These are phyloP conservation scores for Naganishia kalamii DNA, from an alignment of 768 basidiomycete genomes.

Conservation along the genomic window DNA sequence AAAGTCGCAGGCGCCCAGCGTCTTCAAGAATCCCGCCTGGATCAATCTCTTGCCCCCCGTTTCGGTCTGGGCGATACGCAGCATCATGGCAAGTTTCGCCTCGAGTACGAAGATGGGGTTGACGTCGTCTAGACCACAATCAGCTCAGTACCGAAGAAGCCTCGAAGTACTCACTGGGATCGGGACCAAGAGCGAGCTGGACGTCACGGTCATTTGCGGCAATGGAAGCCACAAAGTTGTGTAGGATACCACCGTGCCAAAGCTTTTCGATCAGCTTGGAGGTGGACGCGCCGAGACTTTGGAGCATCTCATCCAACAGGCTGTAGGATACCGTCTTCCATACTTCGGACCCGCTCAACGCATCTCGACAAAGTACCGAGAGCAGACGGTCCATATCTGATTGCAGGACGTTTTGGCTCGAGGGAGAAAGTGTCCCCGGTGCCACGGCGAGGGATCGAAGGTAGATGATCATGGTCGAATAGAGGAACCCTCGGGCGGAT, in stretches of 20 bases:
- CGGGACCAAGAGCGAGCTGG: constrained; percentile 7
- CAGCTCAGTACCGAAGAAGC: not conserved
- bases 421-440: not conserved
- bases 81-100: constrained; percentile 18
- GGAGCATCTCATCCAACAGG: constrained; percentile 12
- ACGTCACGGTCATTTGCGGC: constrained; percentile 7
- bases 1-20: constrained; percentile 14
- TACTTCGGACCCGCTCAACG: constrained; percentile 17
- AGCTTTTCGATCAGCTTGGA: constrained; percentile 4
- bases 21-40: constrained; percentile 19
- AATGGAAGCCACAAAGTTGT: constrained; percentile 19
- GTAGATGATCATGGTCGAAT: constrained; percentile 17
- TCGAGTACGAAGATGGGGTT: constrained; percentile 20
- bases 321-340: constrained; percentile 25
- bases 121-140: not conserved
- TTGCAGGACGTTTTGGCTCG: constrained; percentile 5
- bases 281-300: not conserved
- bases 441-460: not conserved
- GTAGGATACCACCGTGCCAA: constrained; percentile 13
- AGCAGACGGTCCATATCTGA: constrained; percentile 17
- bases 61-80: constrained; percentile 17
- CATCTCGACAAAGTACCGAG: constrained; percentile 17
- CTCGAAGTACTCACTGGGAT: not conserved
- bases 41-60: constrained; percentile 19
- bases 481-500: constrained; percentile 18